Base-by-base conservation (phyloP, 2,329 filamentous ascomycete species). In the Beauveria medogensis region DNA sequence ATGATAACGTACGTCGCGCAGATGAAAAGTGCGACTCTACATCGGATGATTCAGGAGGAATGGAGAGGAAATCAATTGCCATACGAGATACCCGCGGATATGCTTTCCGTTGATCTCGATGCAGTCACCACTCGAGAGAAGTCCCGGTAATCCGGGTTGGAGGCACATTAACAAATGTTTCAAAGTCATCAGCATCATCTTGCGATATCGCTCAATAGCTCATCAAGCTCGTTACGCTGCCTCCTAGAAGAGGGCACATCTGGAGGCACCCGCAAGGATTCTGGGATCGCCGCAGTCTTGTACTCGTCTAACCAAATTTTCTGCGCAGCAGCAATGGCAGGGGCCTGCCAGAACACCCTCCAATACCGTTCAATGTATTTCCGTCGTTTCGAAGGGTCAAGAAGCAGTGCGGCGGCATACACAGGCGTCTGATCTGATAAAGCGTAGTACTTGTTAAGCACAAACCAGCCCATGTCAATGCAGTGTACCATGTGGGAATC, bases 391-490 rank as follows among this genome's bases (percentile, higher is more conserved):
- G 26, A 28, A 28, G 26, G 26, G 6, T 28, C 26, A 28, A 28
- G 26, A 28, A 43, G 40, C 34, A 64, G 55, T n/a, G 63, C 61
- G 46, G 63, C 46, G 24, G 61, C 28, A 44, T 64, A 63, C 46
- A 62, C 52, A 22, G 61, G 63, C 10, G 52, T 41, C 41, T 61
- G 48, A 30, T 59, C 63, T 28, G 55, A 44, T 22, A 63, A 37
- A 46, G 59, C 41, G 28, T 64, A 59, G 40, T 64, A 63, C 30
- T 64, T 62, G 48, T 64, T 26, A 40, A 64, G 58, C 37, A 63
- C 22, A 40, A 63, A 62, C 63, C 63, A 64, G 55, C 61, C 58
- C 63, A 64, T 63, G 28, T 63, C 58, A 28, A 63, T 63, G 22
- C 48, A 60, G 50, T 62, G 61, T 37, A 61, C 53, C 30, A 57